Percentiles rank a stretch among this genome's conserved stretches.
Conservation (phyloP, 192 early-diverging fungal genomes). For the Rhizophagus sp. region DNA sequence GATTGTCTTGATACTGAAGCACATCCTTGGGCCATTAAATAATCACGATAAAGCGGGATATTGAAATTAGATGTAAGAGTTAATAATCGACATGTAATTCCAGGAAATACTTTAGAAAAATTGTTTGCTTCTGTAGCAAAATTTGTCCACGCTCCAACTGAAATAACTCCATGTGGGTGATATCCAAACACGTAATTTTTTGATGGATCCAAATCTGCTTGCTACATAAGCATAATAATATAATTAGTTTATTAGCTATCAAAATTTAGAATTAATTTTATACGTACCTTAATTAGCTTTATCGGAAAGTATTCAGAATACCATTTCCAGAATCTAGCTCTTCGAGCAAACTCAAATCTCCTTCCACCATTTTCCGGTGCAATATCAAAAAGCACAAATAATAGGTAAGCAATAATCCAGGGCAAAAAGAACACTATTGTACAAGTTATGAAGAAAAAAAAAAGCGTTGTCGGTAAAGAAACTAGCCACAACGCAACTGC, state of each 20-base stretch:
- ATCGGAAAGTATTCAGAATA: conserved; percentile 83
- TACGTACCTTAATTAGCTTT: conserved; percentile 64
- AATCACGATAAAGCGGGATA: conserved; percentile 84
- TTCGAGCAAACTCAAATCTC: conserved; percentile 48
- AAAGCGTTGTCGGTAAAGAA: conserved; percentile 52
- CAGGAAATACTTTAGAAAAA: conserved; percentile 75
- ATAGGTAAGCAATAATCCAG: conserved; percentile 69
- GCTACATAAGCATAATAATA: conserved; percentile 42
- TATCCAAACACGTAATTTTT: conserved; percentile 91
- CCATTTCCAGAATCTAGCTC: conserved; percentile 70
- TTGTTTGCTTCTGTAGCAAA: conserved; percentile 82
- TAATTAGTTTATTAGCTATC: not conserved
- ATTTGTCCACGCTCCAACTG: conserved; percentile 77
- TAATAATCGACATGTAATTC: conserved; percentile 75
- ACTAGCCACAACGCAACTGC: conserved; percentile 65
- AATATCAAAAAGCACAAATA: conserved; percentile 72
- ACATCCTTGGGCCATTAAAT: conserved; percentile 76
- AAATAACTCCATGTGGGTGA: conserved; percentile 91
- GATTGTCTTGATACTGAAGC: conserved; percentile 74
- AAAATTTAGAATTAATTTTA: not conserved
- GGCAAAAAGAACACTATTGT: conserved; percentile 56
- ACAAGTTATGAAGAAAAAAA: conserved; percentile 66
- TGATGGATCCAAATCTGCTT: conserved; percentile 77
- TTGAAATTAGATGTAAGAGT: conserved; percentile 84
- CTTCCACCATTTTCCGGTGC: conserved; percentile 82